Evolutionary conservation across 1,284 basidiomycete species (phyloP), one percentile per base, ranked within the genome.

Genomic region (Apiotrichum domesticum): DNA sequence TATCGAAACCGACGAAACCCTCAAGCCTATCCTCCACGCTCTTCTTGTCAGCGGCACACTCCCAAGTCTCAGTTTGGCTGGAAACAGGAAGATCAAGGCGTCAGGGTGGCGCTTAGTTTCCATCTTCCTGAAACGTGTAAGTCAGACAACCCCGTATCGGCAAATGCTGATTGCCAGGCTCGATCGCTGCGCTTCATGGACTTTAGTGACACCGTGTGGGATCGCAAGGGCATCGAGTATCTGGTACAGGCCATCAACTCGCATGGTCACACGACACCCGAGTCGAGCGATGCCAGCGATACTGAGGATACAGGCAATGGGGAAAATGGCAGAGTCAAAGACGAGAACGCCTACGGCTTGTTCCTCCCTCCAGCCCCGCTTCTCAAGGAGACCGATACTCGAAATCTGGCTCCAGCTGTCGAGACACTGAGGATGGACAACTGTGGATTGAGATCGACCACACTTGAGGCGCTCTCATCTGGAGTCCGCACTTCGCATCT

Each of bases 1-100:
- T 82, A 86, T 75, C 74, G 95, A 75, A 45, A 86, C 88, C 58
- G 90, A 95, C 52, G 80, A 83, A 56, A 89, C 83, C 46, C 73
- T 98, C 55, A 96, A 96, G 77, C 89, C 90, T 0, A 85, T 98
- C 15, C 79, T 98, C 0, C 94, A 97, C 70, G 85, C 92, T 0
- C 81, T 98, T 1, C 83, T 97, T 52, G 88, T 97, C 48, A 88
- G 88, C 15, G 84, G 85, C 21, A 85, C 85, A 0, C 79, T 98
- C 35, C 87, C 87, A 1, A 89, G 87, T 65, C 80, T 98, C 29
- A 92, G 88, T 8, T 79, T 98, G 21, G 87, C 91, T 2, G 89
- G 88, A 21, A 98, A 98, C 72, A 81, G 85, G 67, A 85, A 85
- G 57, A 80, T 98, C 52, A 90, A 89, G 65, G 74, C 82, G 1